Evolutionary conservation across 805 yeast genomes (phyloP).

Genomic region (Ogataea pilisensis): DNA sequence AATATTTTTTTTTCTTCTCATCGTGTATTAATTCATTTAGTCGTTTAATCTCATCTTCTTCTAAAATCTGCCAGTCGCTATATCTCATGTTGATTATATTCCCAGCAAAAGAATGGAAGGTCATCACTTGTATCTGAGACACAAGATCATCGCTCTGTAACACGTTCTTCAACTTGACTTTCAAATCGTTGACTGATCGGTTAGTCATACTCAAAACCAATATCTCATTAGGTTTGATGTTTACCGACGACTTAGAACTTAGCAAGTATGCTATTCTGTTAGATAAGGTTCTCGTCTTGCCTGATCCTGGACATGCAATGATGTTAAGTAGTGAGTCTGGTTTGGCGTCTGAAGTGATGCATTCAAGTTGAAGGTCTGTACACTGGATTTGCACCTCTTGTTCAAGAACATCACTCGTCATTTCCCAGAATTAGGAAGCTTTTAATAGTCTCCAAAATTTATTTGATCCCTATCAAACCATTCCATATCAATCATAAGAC

Average conservation of each 20-base stretch:
- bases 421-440: background rate
- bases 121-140: slow-evolving; percentile 39
- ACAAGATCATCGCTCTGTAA: slow-evolving; percentile 30
- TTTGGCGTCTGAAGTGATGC: slow-evolving; percentile 38
- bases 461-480: too few relatives aligned
- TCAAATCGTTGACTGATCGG: slow-evolving; percentile 53
- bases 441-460: background rate
- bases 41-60: slow-evolving; percentile 35
- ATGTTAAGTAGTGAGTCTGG: slow-evolving; percentile 44
- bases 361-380: slow-evolving; percentile 44
- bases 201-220: slow-evolving; percentile 66
- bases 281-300: slow-evolving; percentile 61
- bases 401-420: background rate
- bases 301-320: slow-evolving; percentile 72
- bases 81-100: slow-evolving; percentile 38
- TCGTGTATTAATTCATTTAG: slow-evolving; percentile 11
- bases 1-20: slow-evolving; percentile 2
- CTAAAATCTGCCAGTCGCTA: slow-evolving; percentile 39
- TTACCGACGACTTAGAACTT: slow-evolving; percentile 21
- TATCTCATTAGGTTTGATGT: slow-evolving; percentile 48
- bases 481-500: too few relatives aligned
- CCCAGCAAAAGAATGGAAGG: slow-evolving; percentile 64
- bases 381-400: slow-evolving; percentile 21
- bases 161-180: slow-evolving; percentile 29
- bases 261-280: slow-evolving; percentile 49